Evolutionary conservation across 352 stramenopile genomes (phyloP), one percentile per base, ranked within the genome.

Genomic region (Globisporangium sylvaticum): DNA sequence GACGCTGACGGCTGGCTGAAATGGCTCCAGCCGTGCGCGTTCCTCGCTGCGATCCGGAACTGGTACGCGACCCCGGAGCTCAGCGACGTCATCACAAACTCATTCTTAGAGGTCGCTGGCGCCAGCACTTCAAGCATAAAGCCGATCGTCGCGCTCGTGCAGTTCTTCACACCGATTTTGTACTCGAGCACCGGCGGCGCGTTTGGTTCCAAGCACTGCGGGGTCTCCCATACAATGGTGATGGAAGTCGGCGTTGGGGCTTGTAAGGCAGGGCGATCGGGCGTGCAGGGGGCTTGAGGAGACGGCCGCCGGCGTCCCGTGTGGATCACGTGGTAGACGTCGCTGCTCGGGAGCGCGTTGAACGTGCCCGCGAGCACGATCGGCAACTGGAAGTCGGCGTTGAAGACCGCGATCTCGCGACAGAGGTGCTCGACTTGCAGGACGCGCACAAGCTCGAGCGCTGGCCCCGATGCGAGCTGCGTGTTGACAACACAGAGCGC

Each of bases 51-150:
- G 2, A 96, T 74, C 5, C 85, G 80, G 65, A 96, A 96, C 69
- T 97, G 89, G 74, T 97, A 97, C 58, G 82, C 79, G 37, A 88
- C 78, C 10, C 83, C 84, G n/a, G 82, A 81, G 48, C 82, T 90
- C 4, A 97, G 68, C 50, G 83, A 90, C 3, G 80, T 80, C 20
- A 92, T 67, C 20, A 78, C 70, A 31, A 80, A 70, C 25, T 68
- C 46, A 27, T 24, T 64, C 9, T 58, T 42, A 67, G 65, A 62
- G 37, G 12, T 15, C 60, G 42, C 70, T 55, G 18, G 59, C 39
- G 34, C 66, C 22, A 60, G 68, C 15, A 88, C 56, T 58, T 89
- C 81, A 60, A 89, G 75, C 69, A 84, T 59, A 59, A 89, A 91
- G 4, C 81, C 81, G 1, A 83, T 75, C 7, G 72, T 73, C 8